Conservation (phyloP, 768 basidiomycete species). For the Collybia mongolica region DNA sequence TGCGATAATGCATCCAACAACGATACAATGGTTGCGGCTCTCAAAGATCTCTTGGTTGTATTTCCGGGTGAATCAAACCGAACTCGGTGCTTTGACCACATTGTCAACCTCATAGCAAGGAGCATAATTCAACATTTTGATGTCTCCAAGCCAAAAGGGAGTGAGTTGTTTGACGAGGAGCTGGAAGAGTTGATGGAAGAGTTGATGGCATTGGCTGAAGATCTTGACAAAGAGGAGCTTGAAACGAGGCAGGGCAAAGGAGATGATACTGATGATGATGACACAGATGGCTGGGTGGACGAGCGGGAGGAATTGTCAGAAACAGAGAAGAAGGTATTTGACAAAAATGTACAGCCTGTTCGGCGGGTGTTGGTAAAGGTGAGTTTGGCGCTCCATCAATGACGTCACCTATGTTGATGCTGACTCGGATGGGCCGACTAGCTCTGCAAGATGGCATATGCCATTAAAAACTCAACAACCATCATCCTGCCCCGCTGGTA, state of each 20-base stretch:
- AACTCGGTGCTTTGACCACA: slow-evolving; percentile 34
- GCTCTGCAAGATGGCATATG: slow-evolving; percentile 14
- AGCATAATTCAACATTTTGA: slow-evolving; percentile 31
- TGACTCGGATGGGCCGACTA: slow-evolving; percentile 4
- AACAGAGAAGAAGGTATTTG: slow-evolving; percentile 12
- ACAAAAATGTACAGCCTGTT: slow-evolving; percentile 13
- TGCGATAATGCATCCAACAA: slow-evolving; percentile 34
- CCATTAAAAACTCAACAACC: slow-evolving; percentile 24
- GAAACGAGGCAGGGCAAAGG: slow-evolving; percentile 3
- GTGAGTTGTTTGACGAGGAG: background rate
- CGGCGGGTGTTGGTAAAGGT: slow-evolving; percentile 24
- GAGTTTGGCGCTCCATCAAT: background rate
- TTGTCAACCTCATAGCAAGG: slow-evolving; percentile 35
- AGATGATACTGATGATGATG: slow-evolving; percentile 16
- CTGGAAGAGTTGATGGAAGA: background rate
- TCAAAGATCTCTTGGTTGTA: slow-evolving; percentile 13
- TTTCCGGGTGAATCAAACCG: slow-evolving; percentile 24
- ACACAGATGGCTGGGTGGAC: slow-evolving; percentile 9
- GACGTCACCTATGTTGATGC: background rate
- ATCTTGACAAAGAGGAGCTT: slow-evolving; percentile 1
- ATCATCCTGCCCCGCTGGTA: slow-evolving; percentile 28
- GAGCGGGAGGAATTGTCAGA: slow-evolving; percentile 9
- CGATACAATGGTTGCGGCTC: slow-evolving; percentile 29
- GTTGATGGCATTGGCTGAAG: background rate
- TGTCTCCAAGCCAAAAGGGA: slow-evolving; percentile 9